Percentiles rank a stretch among this genome's conserved stretches.
Evolutionary conservation across 1,284 basidiomycete genomes (phyloP).

Genomic region (Cutaneotrichosporon sp.): DNA sequence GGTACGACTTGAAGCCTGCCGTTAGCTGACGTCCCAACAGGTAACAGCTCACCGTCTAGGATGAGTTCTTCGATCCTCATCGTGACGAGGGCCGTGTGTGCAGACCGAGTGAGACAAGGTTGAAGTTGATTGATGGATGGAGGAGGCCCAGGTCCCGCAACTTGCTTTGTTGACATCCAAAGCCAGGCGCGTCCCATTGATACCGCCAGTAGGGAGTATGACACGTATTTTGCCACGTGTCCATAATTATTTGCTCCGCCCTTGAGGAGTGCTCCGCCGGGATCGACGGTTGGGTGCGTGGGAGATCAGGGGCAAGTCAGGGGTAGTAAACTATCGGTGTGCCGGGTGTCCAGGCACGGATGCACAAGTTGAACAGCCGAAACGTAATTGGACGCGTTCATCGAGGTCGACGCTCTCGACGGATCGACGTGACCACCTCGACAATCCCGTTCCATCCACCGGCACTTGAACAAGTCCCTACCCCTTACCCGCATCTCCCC

Average conservation of each 20-base stretch:
- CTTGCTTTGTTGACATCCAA: slow-evolving; percentile 12
- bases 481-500: no score
- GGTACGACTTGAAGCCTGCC: slow-evolving; percentile 93
- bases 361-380: no score
- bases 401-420: no score
- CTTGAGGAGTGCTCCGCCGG: no score
- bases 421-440: no score
- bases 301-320: no score
- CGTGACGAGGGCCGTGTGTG: slow-evolving; percentile 20
- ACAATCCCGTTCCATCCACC: no score
- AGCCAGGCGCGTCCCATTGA: slow-evolving; percentile 12
- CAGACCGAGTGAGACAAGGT: slow-evolving; percentile 1
- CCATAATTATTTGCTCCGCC: neutral
- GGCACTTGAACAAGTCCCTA: no score
- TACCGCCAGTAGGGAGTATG: neutral
- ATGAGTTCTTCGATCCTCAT: slow-evolving; percentile 84
- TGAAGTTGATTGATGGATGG: slow-evolving; percentile 4
- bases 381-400: no score
- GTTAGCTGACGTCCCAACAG: neutral
- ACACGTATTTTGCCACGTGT: neutral
- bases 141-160: neutral
- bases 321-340: no score
- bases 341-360: no score
- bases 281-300: no score
- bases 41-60: slow-evolving; percentile 62